These are phyloP conservation scores for Saccharomycopsis sp. DNA, from an alignment of 805 yeast species.

Conservation along the genomic window DNA sequence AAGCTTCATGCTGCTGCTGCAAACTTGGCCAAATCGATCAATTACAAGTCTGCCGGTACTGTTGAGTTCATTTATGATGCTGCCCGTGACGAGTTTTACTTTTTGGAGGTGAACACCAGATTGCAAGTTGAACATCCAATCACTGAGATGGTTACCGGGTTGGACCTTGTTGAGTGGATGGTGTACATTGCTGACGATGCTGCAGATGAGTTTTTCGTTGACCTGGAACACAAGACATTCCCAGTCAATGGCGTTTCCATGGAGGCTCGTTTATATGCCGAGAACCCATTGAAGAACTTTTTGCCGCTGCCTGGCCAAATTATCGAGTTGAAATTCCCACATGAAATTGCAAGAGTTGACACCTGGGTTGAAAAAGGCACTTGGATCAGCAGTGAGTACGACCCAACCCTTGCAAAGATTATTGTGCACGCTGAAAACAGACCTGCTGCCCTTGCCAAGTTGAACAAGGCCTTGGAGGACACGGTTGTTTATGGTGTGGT, in stretches of 20 bases:
- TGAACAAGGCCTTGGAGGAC: constrained; percentile 75
- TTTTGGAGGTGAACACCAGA: constrained; percentile 92
- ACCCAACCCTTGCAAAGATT: constrained; percentile 92
- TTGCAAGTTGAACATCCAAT: constrained; percentile 97
- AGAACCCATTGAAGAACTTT: constrained; percentile 91
- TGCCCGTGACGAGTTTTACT: constrained; percentile 79
- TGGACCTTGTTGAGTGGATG: constrained; percentile 98
- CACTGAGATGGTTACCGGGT: constrained; percentile 90
- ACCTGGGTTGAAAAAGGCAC: constrained; percentile 92
- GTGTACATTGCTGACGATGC: constrained; percentile 79
- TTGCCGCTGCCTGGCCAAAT: constrained; percentile 95
- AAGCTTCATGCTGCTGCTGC: constrained; percentile 79
- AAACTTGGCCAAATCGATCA: constrained; percentile 69
- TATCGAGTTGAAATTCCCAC: constrained; percentile 78
- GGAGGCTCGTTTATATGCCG: constrained; percentile 96
- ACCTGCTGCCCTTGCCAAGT: constrained; percentile 67
- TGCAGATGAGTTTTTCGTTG: constrained; percentile 64
- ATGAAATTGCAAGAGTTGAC: constrained; percentile 86
- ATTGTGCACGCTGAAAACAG: constrained; percentile 91
- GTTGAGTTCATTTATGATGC: constrained; percentile 93
- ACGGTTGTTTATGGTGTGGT: constrained; percentile 84
- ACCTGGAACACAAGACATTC: constrained; percentile 37
- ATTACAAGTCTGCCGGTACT: constrained; percentile 95
- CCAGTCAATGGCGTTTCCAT: constrained; percentile 77
- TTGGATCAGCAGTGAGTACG: constrained; percentile 82